Evolutionary conservation across 495 filamentous ascomycete genomes (phyloP).

Genomic region (Xylaria bambusicola): DNA sequence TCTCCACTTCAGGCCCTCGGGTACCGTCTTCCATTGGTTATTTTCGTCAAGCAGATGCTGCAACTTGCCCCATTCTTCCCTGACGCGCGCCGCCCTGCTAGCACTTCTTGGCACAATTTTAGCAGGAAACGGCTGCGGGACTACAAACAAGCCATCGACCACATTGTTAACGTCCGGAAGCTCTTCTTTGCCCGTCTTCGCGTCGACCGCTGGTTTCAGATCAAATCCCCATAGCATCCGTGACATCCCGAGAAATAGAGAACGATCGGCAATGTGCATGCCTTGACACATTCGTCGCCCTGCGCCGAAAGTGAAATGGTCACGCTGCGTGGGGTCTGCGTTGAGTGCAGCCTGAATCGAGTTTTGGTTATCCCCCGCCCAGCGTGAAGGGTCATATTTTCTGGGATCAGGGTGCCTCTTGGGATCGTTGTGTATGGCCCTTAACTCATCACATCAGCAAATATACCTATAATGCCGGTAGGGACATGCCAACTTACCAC

Average conservation of each 20-base stretch:
- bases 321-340: conserved; percentile 39
- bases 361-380: conserved; percentile 29
- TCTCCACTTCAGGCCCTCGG: background rate
- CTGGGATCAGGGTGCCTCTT: conserved; percentile 39
- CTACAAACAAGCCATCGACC: conserved; percentile 32
- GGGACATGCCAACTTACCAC: conserved; percentile 33
- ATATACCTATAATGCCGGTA: background rate
- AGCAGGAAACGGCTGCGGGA: conserved; percentile 18
- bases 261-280: conserved; percentile 52
- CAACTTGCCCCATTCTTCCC: conserved; percentile 30
- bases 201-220: conserved; percentile 26
- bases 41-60: conserved; percentile 24
- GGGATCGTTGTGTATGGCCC: conserved; percentile 42
- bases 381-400: conserved; percentile 38
- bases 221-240: conserved; percentile 54
- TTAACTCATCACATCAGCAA: background rate
- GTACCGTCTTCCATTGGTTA: conserved; percentile 27
- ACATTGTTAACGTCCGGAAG: conserved; percentile 35
- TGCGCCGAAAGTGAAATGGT: conserved; percentile 57
- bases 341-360: conserved; percentile 36
- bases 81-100: conserved; percentile 21
- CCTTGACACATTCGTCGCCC: conserved; percentile 60
- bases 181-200: conserved; percentile 24
- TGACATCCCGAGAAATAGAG: conserved; percentile 47
- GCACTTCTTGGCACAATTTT: conserved; percentile 24